These are phyloP conservation scores for Xylaria scruposa DNA, from an alignment of 495 filamentous ascomycete species.

Conservation along the genomic window DNA sequence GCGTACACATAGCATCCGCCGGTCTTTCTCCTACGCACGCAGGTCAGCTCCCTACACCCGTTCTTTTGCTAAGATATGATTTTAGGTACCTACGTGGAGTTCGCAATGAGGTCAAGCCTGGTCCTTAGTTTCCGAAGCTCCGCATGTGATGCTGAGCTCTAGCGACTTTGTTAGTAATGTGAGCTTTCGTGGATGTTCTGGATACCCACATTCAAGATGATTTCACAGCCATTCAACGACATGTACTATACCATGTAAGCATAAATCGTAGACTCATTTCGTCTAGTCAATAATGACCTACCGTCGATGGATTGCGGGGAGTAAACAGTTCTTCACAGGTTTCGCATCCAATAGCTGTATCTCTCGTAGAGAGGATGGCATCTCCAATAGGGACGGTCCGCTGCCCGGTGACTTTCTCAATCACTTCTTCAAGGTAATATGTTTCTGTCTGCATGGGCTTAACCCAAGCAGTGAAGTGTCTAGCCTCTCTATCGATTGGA, in stretches of 20 bases:
- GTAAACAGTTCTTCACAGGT: slow-evolving; percentile 75
- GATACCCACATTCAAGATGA: slow-evolving; percentile 61
- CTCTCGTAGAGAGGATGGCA: not conserved
- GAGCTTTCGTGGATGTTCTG: not conserved
- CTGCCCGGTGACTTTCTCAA: not conserved
- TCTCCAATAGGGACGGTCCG: not conserved
- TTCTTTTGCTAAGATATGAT: not conserved
- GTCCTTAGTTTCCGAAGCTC: slow-evolving; percentile 71
- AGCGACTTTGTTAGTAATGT: not conserved
- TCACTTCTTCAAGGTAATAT: not conserved
- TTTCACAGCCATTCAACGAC: slow-evolving; percentile 64
- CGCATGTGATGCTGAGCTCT: slow-evolving; percentile 18
- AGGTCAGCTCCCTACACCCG: not conserved
- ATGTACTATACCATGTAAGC: slow-evolving; percentile 30
- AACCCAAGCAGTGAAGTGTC: not conserved
- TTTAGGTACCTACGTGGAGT: slow-evolving; percentile 56
- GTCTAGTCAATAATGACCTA: not conserved
- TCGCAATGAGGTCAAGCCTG: slow-evolving; percentile 67
- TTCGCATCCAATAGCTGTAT: slow-evolving; percentile 57
- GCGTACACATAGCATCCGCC: slow-evolving; percentile 23
- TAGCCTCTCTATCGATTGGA: not conserved
- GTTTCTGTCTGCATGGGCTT: not conserved
- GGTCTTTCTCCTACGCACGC: slow-evolving; percentile 2
- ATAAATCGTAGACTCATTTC: not conserved
- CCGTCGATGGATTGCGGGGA: slow-evolving; percentile 53